Conservation (phyloP, 1,284 basidiomycete genomes). For the Bjerkandera adusta region DNA sequence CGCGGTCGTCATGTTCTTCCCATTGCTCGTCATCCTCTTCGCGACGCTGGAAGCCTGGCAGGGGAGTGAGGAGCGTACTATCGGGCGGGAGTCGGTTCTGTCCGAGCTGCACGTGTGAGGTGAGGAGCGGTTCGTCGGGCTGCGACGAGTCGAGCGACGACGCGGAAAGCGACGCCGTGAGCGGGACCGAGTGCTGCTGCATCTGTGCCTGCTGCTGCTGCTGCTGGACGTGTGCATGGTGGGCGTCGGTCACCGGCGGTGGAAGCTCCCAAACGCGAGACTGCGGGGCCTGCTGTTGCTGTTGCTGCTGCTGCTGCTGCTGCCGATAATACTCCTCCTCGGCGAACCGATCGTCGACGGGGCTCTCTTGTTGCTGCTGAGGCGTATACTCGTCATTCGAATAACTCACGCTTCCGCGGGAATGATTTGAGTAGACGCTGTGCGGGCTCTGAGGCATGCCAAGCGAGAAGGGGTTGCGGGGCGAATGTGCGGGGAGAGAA, state of each 20-base stretch:
- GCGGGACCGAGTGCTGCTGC: not conserved
- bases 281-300: not conserved
- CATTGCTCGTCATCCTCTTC: slow-evolving; percentile 7
- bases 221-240: not conserved
- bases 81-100: slow-evolving; percentile 40
- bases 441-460: not conserved
- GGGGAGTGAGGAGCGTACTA: slow-evolving; percentile 49
- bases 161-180: not conserved
- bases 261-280: slow-evolving; percentile 4
- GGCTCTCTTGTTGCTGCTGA: slow-evolving; percentile 4
- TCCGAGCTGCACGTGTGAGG: slow-evolving; percentile 26
- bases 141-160: no score
- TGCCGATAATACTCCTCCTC: slow-evolving; percentile 6
- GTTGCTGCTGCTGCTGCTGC: not conserved
- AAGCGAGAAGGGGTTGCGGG: not conserved
- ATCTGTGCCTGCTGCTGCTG: slow-evolving; percentile 4
- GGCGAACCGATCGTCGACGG: slow-evolving; percentile 6
- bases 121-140: slow-evolving; percentile 17
- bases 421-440: slow-evolving; percentile 5
- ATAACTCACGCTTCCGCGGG: slow-evolving; percentile 3
- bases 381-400: slow-evolving; percentile 7
- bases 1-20: slow-evolving; percentile 1
- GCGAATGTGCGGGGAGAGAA: slow-evolving; percentile 4
- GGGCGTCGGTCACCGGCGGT: no score
- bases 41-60: slow-evolving; percentile 30